phyloP scores from a whole-genome alignment of 371 early-diverging fungal genomes.

The Parasitella parasitica region DNA sequence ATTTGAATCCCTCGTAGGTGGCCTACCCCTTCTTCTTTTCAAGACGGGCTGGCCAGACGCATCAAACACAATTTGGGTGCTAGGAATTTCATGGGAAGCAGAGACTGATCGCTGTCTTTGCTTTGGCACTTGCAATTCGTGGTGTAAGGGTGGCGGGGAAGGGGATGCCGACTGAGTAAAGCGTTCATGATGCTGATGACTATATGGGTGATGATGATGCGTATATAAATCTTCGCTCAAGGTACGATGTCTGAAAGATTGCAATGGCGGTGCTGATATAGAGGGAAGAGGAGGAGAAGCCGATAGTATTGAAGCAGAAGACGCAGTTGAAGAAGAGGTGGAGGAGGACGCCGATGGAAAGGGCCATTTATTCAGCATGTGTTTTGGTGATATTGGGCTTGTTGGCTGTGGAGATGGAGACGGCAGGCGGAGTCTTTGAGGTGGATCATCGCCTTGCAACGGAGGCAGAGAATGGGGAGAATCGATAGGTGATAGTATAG shows the following conservation, averaged over 20 bases:
- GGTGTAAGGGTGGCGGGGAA: background rate
- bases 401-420: conserved; percentile 5
- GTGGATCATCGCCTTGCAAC: conserved; percentile 29
- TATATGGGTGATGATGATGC: background rate
- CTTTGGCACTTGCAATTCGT: background rate
- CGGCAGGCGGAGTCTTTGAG: conserved; percentile 15
- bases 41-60: conserved; percentile 33
- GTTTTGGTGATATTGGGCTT: conserved; percentile 13
- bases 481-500: conserved; percentile 14
- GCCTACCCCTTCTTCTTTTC: conserved; percentile 45
- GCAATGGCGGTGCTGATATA: background rate
- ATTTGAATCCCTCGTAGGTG: conserved; percentile 26
- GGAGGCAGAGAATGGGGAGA: conserved; percentile 15
- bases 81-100: conserved; percentile 12
- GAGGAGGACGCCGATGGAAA: background rate
- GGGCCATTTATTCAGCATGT: background rate
- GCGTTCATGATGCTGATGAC: background rate
- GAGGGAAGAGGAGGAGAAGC: background rate
- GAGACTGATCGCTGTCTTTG: conserved; percentile 3
- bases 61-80: conserved; percentile 15
- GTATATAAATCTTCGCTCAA: background rate
- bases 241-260: background rate
- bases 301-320: conserved; percentile 1
- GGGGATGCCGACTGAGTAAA: background rate
- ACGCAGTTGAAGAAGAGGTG: background rate